Conservation (phyloP, 192 early-diverging fungal species). For the Coemansia aciculifera region DNA sequence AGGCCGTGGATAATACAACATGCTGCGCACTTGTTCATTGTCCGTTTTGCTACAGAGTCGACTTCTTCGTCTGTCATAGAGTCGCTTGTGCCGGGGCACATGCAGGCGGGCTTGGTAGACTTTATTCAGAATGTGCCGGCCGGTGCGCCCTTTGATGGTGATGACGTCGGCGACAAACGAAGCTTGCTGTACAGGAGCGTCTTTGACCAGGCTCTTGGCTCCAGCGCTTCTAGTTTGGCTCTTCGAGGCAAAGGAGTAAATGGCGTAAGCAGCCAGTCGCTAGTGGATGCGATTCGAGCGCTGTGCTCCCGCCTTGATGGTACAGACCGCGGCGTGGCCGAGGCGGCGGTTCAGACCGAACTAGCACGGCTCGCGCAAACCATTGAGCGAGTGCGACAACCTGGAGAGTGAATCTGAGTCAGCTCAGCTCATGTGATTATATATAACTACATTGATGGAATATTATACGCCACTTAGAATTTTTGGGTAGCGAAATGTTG, state of each 20-base stretch:
- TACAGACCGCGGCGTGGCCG: not conserved
- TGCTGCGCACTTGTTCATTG: conserved; percentile 11
- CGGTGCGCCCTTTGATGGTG: not conserved
- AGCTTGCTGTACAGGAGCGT: not conserved
- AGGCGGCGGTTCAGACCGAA: conserved; percentile 8
- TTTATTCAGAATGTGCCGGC: conserved; percentile 25
- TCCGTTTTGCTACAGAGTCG: conserved; percentile 29
- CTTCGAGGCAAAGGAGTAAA: not conserved
- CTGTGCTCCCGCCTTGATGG: not conserved
- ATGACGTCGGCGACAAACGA: not conserved
- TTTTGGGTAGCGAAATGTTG: not conserved
- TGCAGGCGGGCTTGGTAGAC: conserved; percentile 13
- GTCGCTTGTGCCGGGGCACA: conserved; percentile 13
- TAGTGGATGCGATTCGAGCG: not conserved
- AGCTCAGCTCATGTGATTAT: not conserved
- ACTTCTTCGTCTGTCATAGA: conserved; percentile 9
- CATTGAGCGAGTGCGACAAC: conserved; percentile 8
- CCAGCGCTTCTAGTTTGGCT: not conserved
- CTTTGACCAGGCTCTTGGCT: not conserved
- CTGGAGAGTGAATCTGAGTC: not conserved
- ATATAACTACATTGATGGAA: not conserved
- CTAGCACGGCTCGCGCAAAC: conserved; percentile 13
- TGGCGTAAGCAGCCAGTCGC: not conserved
- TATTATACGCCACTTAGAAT: not conserved
- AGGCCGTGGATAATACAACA: conserved; percentile 28